Evolutionary conservation across 805 yeast species (phyloP), one percentile per base, ranked within the genome.

Genomic region (Candida ipomoeae): DNA sequence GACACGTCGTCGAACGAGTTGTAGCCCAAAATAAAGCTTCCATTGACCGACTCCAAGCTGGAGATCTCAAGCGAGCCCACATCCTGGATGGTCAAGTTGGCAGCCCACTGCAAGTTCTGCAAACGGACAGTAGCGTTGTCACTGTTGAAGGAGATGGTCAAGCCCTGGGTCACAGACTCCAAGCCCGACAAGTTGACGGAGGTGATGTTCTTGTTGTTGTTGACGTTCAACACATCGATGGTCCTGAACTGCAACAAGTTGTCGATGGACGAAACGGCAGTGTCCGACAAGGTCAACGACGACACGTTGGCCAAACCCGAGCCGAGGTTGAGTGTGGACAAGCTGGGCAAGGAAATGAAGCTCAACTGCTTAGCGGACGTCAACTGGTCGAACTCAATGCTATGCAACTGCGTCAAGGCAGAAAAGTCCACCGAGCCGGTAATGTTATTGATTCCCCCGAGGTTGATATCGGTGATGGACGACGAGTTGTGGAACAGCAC

Each of bases 21-120:
- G 66, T 71, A 73, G 45, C 66, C 75, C 55, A 73, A 44, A 35
- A 64, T 58, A 39, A 71, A 63, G 26, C 77, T 62, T 44, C 78
- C 77, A 61, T 73, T 73, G 47, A 72, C 74, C 36, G 64, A 52
- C 44, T 70, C 57, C 62, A 73, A 67, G 62, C 65, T 63, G 26
- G 59, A 40, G 48, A 65, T 67, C 42, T 64, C 59, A 32, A 73
- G 51, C n/a, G 59, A 57, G 26, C 62, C 58, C 37, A 66, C 69
- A 57, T 73, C 78, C 61, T 73, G 77, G 44, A 73, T 56, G 50
- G 77, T 73, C 60, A 73, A 66, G 65, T 73, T 73, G 40, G 76
- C 66, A 35, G 77, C 74, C 72, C 73, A 70, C 40, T 55, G 44
- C 62, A 73, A 70, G 51, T 59, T 54, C 51, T 70, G 69, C 58